A percentile compares a stretch with the other conserved stretches of the same genome.
Evolutionary conservation across 805 yeast genomes (phyloP).

Genomic region (Metschnikowia sp.): DNA sequence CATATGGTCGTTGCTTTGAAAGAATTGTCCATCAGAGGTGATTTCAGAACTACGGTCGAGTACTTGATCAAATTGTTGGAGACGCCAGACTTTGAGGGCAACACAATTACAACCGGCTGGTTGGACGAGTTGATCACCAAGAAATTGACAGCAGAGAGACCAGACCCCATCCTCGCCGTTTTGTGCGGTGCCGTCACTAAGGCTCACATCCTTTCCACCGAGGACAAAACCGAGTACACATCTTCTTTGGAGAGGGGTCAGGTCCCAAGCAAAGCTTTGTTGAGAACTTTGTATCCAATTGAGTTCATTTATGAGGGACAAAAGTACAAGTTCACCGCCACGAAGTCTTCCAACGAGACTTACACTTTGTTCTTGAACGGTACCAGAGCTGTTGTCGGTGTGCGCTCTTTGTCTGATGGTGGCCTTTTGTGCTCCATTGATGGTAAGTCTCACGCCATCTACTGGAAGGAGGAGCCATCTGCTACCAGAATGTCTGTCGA

Average conservation of each 20-base stretch:
- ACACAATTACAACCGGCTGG: conserved; percentile 98
- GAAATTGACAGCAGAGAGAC: conserved; percentile 95
- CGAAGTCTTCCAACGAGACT: conserved; percentile 80
- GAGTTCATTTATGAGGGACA: conserved; percentile 95
- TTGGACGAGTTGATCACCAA: conserved; percentile 92
- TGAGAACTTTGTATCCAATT: conserved; percentile 85
- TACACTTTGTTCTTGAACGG: conserved; percentile 93
- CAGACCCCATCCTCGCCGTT: conserved; percentile 86
- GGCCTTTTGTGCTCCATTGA: conserved; percentile 84
- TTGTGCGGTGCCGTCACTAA: conserved; percentile 98
- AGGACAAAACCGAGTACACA: conserved; percentile 64
- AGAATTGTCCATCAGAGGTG: conserved; percentile 96
- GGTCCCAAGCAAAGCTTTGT: conserved; percentile 76
- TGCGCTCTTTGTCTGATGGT: conserved; percentile 88
- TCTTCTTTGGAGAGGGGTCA: conserved; percentile 91
- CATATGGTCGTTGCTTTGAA: conserved; percentile 98
- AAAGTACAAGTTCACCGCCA: conserved; percentile 92
- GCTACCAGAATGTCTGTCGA: conserved; percentile 95
- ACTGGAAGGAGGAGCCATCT: conserved; percentile 97
- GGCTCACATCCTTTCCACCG: conserved; percentile 78
- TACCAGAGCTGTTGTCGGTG: conserved; percentile 83
- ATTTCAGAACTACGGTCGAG: conserved; percentile 96
- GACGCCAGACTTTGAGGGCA: conserved; percentile 94
- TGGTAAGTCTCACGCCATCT: conserved; percentile 91
- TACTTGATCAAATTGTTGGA: conserved; percentile 91